Percentiles rank a stretch among this genome's conserved stretches.
phyloP scores from a whole-genome alignment of 371 early-diverging fungal species.

The Entomophthora muscae region DNA sequence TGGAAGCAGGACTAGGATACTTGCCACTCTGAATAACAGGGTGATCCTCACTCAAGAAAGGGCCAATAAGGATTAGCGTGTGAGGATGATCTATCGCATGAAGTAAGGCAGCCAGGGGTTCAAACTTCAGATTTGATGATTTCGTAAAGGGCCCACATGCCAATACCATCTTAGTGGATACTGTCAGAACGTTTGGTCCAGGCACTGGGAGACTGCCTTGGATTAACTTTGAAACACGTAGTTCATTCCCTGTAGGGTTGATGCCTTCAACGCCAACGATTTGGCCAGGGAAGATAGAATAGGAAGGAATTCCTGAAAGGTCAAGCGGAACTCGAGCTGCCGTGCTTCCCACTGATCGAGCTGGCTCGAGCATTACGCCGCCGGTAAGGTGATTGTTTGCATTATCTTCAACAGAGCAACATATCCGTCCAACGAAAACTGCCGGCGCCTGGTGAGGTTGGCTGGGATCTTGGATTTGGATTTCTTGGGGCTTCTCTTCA shows the following conservation, averaged over 20 bases:
- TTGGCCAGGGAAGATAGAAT: slow-evolving; percentile 17
- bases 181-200: not conserved
- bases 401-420: not conserved
- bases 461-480: not conserved
- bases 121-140: not conserved
- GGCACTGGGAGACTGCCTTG: not conserved
- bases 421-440: not conserved
- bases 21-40: not conserved
- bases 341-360: not conserved
- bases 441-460: not conserved
- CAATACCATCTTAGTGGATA: not conserved
- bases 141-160: not conserved
- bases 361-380: not conserved
- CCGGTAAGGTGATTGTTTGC: not conserved
- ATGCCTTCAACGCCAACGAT: not conserved
- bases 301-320: not conserved
- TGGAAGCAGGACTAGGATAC: not conserved
- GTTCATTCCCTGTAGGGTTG: not conserved
- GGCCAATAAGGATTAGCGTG: not conserved
- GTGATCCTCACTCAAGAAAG: slow-evolving; percentile 1
- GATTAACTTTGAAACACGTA: not conserved
- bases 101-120: not conserved
- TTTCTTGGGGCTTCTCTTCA: not conserved
- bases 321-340: not conserved
- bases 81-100: not conserved